Base-by-base conservation (phyloP, 257 asterid genomes). In the Gynochthodes officinalis region DNA sequence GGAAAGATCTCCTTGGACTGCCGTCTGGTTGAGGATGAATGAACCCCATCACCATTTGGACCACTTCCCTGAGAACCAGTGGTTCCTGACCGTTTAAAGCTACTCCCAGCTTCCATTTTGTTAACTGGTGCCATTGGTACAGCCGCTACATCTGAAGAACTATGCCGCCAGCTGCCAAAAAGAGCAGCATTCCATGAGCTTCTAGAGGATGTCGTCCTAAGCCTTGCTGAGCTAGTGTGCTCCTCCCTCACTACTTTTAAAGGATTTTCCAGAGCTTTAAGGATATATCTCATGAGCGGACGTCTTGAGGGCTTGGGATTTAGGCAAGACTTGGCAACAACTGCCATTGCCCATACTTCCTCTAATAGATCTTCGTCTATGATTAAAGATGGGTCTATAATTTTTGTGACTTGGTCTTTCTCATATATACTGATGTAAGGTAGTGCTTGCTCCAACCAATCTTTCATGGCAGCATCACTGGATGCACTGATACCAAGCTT, bases 291-390 rank as follows among this genome's bases (percentile, higher is more conserved):
- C 98, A 92, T 95, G 18, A 89, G 70, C n/a, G 99, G 99, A 40
- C 99, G 88, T n/a, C 93, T 80, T 2, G 81, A 71, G 27, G 99
- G 96, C 81, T 85, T 89, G 11, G 99, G 98, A 69, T 95, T 92
- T 18, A 95, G 96, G 80, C 99, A 95, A 2, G 99, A 95, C 54
- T 92, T 79, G 0, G 99, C 98, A 1, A 95, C 92, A 14, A 95
- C 84, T 0, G 99, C 98, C 98, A 95, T 90, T 49, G 99, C 99
- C 99, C 98, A 95, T 40, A 90, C 99, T 83, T 92, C 99, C 83
- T 95, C 99, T 2, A 95, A 82, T 25, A 95, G 89, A 74, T 95
- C 99, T 73, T 95, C 99, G 13, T 92, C 93, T 67, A 95, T 83
- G 58, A 95, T 82, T 67, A 95, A 72, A 2, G 98, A 88, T 1